Percentiles rank a stretch among this genome's conserved stretches.
Evolutionary conservation across 441 rosid species (phyloP).

Genomic region (Erysimum cheiri): DNA sequence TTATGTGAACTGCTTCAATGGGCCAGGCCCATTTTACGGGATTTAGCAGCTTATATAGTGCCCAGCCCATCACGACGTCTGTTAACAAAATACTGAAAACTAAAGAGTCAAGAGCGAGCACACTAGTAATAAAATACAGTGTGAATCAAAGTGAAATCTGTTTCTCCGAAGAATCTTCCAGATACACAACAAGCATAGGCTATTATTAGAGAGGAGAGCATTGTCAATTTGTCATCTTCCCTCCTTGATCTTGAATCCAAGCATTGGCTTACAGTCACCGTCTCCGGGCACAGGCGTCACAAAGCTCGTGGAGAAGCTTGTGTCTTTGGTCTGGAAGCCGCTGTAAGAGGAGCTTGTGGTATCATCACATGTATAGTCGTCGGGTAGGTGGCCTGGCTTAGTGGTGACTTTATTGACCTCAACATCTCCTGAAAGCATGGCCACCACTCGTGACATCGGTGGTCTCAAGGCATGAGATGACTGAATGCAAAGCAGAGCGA

Average conservation of each 20-base stretch:
- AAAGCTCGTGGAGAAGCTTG: constrained; percentile 34
- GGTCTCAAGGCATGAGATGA: constrained; percentile 59
- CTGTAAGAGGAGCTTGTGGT: constrained; percentile 34
- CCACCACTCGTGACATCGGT: constrained; percentile 71
- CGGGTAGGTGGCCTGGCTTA: constrained; percentile 63
- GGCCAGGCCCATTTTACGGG: background rate
- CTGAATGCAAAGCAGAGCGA: constrained; percentile 69
- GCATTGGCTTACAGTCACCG: constrained; percentile 10
- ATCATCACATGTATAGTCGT: constrained; percentile 52
- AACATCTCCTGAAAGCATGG: constrained; percentile 67
- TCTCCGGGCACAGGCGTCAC: background rate
- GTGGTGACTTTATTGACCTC: constrained; percentile 53
- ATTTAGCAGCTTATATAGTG: background rate
- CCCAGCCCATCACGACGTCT: constrained; percentile 3
- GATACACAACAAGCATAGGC: background rate
- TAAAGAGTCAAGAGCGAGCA: too few species aligned
- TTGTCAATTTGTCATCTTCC: constrained; percentile 18
- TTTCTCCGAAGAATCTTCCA: background rate
- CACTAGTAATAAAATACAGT: too few species aligned
- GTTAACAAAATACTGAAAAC: too few species aligned
- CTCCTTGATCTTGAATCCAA: constrained; percentile 35
- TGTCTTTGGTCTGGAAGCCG: constrained; percentile 11
- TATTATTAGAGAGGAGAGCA: background rate
- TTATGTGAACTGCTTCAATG: background rate
- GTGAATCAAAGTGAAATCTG: background rate